These are phyloP conservation scores for Naganishia onofrii DNA, from an alignment of 768 basidiomycete genomes.

Conservation along the genomic window DNA sequence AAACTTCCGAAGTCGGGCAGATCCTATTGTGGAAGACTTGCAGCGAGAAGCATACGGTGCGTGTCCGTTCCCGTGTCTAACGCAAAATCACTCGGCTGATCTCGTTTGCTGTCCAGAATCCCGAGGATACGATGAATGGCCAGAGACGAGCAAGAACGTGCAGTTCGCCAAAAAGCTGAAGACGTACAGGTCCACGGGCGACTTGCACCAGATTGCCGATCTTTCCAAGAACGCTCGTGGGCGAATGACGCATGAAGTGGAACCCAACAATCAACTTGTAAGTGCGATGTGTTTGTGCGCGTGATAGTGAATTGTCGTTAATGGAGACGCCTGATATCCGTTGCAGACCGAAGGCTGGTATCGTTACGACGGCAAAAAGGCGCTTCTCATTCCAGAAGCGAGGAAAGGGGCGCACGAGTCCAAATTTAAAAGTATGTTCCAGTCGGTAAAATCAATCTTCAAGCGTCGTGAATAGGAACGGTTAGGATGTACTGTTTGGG, in stretches of 20 bases:
- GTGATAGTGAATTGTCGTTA: too few relatives aligned
- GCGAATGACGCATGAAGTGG: neutral
- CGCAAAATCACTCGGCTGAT: neutral
- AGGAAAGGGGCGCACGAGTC: constrained; percentile 8
- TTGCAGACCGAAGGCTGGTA: constrained; percentile 6
- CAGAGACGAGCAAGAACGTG: neutral
- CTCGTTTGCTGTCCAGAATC: neutral
- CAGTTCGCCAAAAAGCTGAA: constrained; percentile 21
- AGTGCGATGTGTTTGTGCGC: neutral
- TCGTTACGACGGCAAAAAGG: constrained; percentile 1
- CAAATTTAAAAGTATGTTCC: constrained; percentile 29
- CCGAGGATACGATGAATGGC: constrained; percentile 21
- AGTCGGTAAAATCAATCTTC: constrained; percentile 17
- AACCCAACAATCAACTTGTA: constrained; percentile 5
- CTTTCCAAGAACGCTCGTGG: neutral
- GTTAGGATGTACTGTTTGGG: neutral
- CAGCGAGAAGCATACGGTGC: constrained; percentile 9
- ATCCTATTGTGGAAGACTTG: constrained; percentile 8
- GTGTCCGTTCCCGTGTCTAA: neutral
- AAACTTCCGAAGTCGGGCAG: constrained; percentile 27
- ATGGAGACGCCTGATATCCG: neutral
- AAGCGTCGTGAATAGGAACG: constrained; percentile 6
- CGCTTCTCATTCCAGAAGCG: neutral
- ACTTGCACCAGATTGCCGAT: constrained; percentile 24
- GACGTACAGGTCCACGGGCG: constrained; percentile 27